Conservation (phyloP, 495 filamentous ascomycete genomes). For the Copromyces sp. region DNA sequence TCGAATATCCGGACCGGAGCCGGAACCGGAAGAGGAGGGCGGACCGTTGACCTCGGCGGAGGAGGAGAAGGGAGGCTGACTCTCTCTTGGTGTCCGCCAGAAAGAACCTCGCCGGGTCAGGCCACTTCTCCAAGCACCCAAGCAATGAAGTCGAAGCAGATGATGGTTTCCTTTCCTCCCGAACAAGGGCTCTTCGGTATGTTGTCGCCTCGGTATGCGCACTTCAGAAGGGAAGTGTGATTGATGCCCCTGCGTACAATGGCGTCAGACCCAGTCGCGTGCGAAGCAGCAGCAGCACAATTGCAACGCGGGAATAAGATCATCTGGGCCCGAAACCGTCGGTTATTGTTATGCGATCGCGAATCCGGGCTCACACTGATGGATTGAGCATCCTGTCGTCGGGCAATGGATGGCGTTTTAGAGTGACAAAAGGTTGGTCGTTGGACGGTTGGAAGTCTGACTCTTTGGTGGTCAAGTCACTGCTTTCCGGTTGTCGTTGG, state of each 20-base stretch:
- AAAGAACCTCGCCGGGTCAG: neutral
- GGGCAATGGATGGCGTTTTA: constrained; percentile 19
- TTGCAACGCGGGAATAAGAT: constrained; percentile 31
- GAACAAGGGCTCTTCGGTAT: neutral
- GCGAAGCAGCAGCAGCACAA: constrained; percentile 28
- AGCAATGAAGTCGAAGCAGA: neutral
- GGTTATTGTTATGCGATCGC: constrained; percentile 30
- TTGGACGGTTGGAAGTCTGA: neutral
- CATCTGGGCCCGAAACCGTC: constrained; percentile 25
- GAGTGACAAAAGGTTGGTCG: neutral
- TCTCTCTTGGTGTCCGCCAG: neutral
- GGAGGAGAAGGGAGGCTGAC: neutral
- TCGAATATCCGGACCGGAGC: constrained; percentile 5
- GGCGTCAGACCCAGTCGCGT: constrained; percentile 30
- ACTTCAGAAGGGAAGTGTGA: neutral
- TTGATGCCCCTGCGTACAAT: neutral
- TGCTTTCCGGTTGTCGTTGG: constrained; percentile 18
- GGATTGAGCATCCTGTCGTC: constrained; percentile 24
- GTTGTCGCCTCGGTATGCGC: neutral
- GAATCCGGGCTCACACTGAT: constrained; percentile 25
- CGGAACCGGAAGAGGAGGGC: constrained; percentile 4
- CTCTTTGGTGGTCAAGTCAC: constrained; percentile 7
- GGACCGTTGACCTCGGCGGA: neutral
- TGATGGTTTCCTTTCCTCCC: neutral
- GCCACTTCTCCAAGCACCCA: neutral